phyloP scores from a whole-genome alignment of 2,329 filamentous ascomycete genomes.

The Zasmidium citrigriseum region DNA sequence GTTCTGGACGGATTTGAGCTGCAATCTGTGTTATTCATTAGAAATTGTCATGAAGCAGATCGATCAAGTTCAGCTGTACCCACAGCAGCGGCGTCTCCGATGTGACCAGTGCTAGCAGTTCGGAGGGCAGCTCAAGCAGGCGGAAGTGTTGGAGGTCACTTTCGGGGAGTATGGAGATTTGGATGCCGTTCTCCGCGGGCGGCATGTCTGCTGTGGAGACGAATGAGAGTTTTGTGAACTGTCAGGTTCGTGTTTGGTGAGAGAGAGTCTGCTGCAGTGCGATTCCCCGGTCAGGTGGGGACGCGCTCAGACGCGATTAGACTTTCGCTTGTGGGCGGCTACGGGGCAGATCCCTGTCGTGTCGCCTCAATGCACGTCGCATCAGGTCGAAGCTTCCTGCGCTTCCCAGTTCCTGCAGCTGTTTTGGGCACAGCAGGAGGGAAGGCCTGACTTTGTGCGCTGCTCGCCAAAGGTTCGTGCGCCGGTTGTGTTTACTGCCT shows the following conservation, averaged over 20 bases:
- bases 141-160: constrained; percentile 55
- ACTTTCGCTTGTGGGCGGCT: neutral
- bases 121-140: constrained; percentile 61
- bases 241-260: neutral
- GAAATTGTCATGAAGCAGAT: neutral
- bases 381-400: neutral
- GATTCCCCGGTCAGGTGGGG: neutral
- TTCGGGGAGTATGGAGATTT: constrained; percentile 44
- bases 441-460: neutral
- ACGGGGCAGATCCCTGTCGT: neutral
- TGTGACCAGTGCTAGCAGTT: constrained; percentile 56
- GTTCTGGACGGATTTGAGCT: constrained; percentile 41
- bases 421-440: neutral
- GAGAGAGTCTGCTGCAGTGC: neutral
- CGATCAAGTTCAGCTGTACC: constrained; percentile 2
- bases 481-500: constrained; percentile 1
- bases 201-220: constrained; percentile 38
- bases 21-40: constrained; percentile 34
- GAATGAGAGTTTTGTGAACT: neutral
- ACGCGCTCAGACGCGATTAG: neutral
- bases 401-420: neutral
- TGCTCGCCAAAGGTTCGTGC: neutral
- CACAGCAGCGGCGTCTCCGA: constrained; percentile 14
- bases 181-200: constrained; percentile 38
- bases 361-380: neutral